Evolutionary conservation across 2,329 filamentous ascomycete genomes (phyloP), one percentile per base, ranked within the genome.

Genomic region (Xylariales sp.): DNA sequence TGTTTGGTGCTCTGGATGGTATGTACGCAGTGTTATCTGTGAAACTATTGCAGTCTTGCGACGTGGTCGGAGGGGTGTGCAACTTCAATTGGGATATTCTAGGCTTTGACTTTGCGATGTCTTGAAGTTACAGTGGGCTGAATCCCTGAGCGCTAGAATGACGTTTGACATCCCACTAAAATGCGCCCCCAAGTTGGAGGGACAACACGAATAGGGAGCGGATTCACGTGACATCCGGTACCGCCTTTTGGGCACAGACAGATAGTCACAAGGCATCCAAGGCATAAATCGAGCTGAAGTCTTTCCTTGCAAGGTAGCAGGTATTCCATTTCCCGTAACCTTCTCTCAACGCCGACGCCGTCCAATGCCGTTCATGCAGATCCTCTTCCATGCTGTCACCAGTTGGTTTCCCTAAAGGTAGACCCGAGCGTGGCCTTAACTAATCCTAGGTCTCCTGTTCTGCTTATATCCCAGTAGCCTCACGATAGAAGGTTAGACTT

Each of bases 401-500:
- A n/a, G n/a, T n/a, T n/a, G n/a, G n/a, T n/a, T n/a, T n/a, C n/a
- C n/a, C n/a, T n/a, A n/a, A n/a, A n/a, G n/a, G n/a, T n/a, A n/a
- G n/a, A n/a, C n/a, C n/a, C n/a, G n/a, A n/a, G n/a, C n/a, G n/a
- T n/a, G n/a, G n/a, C n/a, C n/a, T n/a, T n/a, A n/a, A n/a, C n/a
- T n/a, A n/a, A n/a, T n/a, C n/a, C n/a, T n/a, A n/a, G n/a, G n/a
- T n/a, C n/a, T n/a, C n/a, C n/a, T n/a, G n/a, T n/a, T n/a, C n/a
- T n/a, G n/a, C 27, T 33, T 15, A 40, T 12, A 40, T 33, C 10
- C 86, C 86, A 15, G 83, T 89, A 37, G 88, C 88, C 66, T 95
- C 88, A 31, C 88, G 73, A 59, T 94, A 95, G 61, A 95, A 89
- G 1, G 82, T 80, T 48, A 95, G 71, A 60, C 81, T 87, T 56